phyloP scores from a whole-genome alignment of 371 early-diverging fungal species.

The Thermomucor indicae-seudaticae region DNA sequence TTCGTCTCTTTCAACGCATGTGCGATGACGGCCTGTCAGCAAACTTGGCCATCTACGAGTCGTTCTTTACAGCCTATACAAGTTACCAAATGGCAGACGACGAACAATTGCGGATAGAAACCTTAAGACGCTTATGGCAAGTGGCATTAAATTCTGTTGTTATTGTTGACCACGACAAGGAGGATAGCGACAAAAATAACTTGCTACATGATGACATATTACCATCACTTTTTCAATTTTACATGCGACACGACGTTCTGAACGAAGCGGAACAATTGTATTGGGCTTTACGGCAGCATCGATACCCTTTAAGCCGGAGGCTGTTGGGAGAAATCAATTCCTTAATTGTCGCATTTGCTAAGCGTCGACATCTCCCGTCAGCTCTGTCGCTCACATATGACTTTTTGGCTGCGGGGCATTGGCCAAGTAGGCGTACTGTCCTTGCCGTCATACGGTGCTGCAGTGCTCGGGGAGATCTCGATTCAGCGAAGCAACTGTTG shows the following conservation, averaged over 20 bases:
- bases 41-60: constrained; percentile 2
- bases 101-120: constrained; percentile 7
- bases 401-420: constrained; percentile 7
- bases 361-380: constrained; percentile 8
- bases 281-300: constrained; percentile 12
- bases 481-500: too few species aligned
- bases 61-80: constrained; percentile 10
- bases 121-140: constrained; percentile 9
- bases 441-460: constrained; percentile 9
- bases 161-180: too few species aligned
- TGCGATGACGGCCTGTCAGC: constrained; percentile 5
- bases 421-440: constrained; percentile 4
- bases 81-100: neutral
- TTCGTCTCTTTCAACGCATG: constrained; percentile 13
- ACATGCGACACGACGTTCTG: neutral
- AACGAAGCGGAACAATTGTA: constrained; percentile 14
- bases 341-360: constrained; percentile 7
- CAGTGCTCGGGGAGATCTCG: too few species aligned
- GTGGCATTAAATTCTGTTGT: neutral
- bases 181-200: neutral
- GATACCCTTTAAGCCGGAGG: neutral
- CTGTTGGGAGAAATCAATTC: constrained; percentile 1
- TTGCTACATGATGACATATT: neutral
- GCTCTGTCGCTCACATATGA: constrained; percentile 16
- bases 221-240: constrained; percentile 1